Evolutionary conservation across 2,329 filamentous ascomycete genomes (phyloP).

Genomic region (Acrocalymma vagum): DNA sequence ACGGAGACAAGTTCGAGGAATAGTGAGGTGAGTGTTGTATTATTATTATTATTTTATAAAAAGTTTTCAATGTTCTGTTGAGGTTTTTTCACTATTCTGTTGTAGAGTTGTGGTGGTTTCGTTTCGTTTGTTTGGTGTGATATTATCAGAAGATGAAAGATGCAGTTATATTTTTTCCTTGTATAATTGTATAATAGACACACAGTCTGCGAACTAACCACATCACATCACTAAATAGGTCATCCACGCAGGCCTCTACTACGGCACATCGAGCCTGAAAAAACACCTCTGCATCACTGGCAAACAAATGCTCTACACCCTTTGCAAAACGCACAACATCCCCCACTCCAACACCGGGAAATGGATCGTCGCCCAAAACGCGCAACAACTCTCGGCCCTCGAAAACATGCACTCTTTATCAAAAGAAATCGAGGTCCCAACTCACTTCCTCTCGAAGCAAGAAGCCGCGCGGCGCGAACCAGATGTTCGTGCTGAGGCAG

Average conservation of each 20-base stretch:
- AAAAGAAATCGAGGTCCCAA: slow-evolving; percentile 69
- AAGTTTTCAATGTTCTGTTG: neutral
- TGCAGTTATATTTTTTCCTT: too few species aligned
- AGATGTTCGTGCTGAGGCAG: slow-evolving; percentile 73
- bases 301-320: slow-evolving; percentile 77
- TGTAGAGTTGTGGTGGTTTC: neutral
- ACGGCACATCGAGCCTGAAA: slow-evolving; percentile 79
- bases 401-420: slow-evolving; percentile 65
- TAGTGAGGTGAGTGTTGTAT: slow-evolving; percentile 69
- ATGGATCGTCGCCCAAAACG: slow-evolving; percentile 92
- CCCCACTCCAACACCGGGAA: slow-evolving; percentile 81
- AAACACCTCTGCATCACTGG: slow-evolving; percentile 83
- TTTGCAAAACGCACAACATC: slow-evolving; percentile 74
- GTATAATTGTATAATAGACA: too few species aligned
- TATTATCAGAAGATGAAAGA: too few species aligned
- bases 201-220: too few species aligned
- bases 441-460: slow-evolving; percentile 69
- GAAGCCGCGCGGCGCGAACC: slow-evolving; percentile 76
- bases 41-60: slow-evolving; percentile 1
- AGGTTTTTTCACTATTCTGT: neutral
- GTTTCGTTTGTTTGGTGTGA: too few species aligned
- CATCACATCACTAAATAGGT: slow-evolving; percentile 64
- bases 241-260: slow-evolving; percentile 95
- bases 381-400: slow-evolving; percentile 71
- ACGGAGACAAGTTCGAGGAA: slow-evolving; percentile 91